Base-by-base conservation (phyloP, 2,329 filamentous ascomycete genomes). In the Xylariaceae sp. region DNA sequence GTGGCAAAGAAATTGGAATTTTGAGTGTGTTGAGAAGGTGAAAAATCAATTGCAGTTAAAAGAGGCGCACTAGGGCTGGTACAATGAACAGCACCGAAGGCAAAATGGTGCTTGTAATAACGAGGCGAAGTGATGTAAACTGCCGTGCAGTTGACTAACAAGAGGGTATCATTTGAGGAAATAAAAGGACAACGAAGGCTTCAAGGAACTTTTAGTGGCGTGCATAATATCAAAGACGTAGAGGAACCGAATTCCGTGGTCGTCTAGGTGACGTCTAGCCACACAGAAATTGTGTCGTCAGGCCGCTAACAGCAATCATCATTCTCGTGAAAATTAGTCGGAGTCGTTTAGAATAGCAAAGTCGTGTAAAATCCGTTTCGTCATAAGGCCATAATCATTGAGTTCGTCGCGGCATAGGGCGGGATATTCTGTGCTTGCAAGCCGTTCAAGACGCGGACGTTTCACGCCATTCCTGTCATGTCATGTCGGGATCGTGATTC, bases 131-230 rank as follows among this genome's bases (percentile, higher is more conserved):
- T 26, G 8, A 26, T 21, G 16, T 19, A 13, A 12, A 43, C 41
- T 26, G 22, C 41, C 21, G 5, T 43, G 53, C 41, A 58, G 47
- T 42, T 36, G 57, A n/a, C n/a, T n/a, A 61, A 61, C 53, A 53
- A 60, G 51, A 47, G 63, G 63, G 62, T 65, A 64, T 66, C 64
- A 64, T 55, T 43, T 37, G 34, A 49, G 45, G 39, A 50, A 49
- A 57, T 61, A 55, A 60, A 58, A 57, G 55, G 52, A 58, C 54
- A 57, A 53, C 42, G 22, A 61, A 63, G 56, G 57, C 55, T 56
- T 54, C 13, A 48, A 47, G 52, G 47, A 51, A 54, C 53, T 41
- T 42, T 39, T 42, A 40, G 29, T 26, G 49, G 51, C 52, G 59
- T 52, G 47, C 45, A 54, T 57, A 19, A 19, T 32, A 30, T 44